phyloP scores from a whole-genome alignment of 441 rosid species.

The Daphne laureola region DNA sequence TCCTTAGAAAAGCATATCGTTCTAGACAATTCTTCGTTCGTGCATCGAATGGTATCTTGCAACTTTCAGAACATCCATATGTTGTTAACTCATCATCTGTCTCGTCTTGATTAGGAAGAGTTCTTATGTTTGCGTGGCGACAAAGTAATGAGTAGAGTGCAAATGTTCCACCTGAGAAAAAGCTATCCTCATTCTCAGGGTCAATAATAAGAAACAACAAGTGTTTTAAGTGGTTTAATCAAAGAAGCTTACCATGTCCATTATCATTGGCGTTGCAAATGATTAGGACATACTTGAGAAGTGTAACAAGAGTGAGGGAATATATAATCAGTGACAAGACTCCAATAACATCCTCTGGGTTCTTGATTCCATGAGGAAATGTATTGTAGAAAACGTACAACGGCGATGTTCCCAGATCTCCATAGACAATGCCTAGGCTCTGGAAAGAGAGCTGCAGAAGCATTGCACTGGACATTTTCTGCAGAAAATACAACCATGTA shows the following conservation, averaged over 20 bases:
- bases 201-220: conserved; percentile 1
- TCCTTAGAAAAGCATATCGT: conserved; percentile 43
- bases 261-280: conserved; percentile 84
- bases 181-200: not conserved
- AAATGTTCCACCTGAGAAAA: conserved; percentile 68
- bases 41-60: conserved; percentile 78
- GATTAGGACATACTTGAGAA: conserved; percentile 71
- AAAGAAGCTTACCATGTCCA: conserved; percentile 62
- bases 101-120: conserved; percentile 85
- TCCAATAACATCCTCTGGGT: conserved; percentile 77
- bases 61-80: conserved; percentile 64
- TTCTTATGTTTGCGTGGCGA: conserved; percentile 85
- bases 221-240: not conserved
- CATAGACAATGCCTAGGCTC: conserved; percentile 90
- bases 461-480: conserved; percentile 66
- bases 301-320: conserved; percentile 74
- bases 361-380: conserved; percentile 59
- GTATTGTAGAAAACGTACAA: conserved; percentile 90
- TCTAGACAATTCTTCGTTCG: conserved; percentile 85
- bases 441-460: conserved; percentile 80
- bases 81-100: conserved; percentile 92
- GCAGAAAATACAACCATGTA: conserved; percentile 13
- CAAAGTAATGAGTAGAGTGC: conserved; percentile 92
- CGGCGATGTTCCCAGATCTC: conserved; percentile 92
- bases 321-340: conserved; percentile 82